A percentile compares a stretch with the other conserved stretches of the same genome.
These are phyloP conservation scores for Alternaria sp. DNA, from an alignment of 2,329 filamentous ascomycete genomes.

Conservation along the genomic window DNA sequence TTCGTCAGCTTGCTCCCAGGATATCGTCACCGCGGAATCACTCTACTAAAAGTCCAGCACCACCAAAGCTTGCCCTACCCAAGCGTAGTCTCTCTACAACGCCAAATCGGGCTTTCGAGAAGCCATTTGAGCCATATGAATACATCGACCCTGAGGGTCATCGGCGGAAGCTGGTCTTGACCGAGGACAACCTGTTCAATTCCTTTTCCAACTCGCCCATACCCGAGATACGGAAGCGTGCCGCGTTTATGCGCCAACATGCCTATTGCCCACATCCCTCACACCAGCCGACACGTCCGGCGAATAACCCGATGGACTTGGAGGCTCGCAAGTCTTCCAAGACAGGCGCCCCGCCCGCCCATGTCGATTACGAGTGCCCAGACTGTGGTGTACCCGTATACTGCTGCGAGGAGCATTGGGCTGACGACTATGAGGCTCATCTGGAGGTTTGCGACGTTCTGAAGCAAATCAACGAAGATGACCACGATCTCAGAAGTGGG, in stretches of 20 bases:
- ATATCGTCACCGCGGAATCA: constrained; percentile 40
- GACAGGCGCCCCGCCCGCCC: constrained; percentile 71
- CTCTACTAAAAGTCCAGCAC: constrained; percentile 44
- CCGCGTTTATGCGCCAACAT: constrained; percentile 90
- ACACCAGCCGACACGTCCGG: constrained; percentile 77
- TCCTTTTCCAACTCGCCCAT: constrained; percentile 88
- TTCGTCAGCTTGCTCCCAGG: constrained; percentile 39
- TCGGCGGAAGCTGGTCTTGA: constrained; percentile 60
- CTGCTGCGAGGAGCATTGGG: constrained; percentile 94
- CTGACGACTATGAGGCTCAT: constrained; percentile 92
- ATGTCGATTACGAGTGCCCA: constrained; percentile 93
- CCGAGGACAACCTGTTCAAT: constrained; percentile 88
- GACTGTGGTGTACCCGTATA: constrained; percentile 95
- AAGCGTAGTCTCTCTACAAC: constrained; percentile 45
- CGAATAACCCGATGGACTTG: constrained; percentile 69
- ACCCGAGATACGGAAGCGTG: constrained; percentile 84
- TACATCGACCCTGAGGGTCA: constrained; percentile 49
- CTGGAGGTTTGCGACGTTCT: constrained; percentile 91
- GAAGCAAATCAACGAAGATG: constrained; percentile 94
- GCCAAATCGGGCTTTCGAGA: constrained; percentile 37
- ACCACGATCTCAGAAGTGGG: constrained; percentile 91
- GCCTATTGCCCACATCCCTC: constrained; percentile 92
- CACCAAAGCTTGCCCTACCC: constrained; percentile 36
- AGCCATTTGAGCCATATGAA: constrained; percentile 47
- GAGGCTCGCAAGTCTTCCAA: constrained; percentile 66